Evolutionary conservation across 1,284 basidiomycete species (phyloP), one percentile per base, ranked within the genome.

Genomic region (Fomes fomentarius): DNA sequence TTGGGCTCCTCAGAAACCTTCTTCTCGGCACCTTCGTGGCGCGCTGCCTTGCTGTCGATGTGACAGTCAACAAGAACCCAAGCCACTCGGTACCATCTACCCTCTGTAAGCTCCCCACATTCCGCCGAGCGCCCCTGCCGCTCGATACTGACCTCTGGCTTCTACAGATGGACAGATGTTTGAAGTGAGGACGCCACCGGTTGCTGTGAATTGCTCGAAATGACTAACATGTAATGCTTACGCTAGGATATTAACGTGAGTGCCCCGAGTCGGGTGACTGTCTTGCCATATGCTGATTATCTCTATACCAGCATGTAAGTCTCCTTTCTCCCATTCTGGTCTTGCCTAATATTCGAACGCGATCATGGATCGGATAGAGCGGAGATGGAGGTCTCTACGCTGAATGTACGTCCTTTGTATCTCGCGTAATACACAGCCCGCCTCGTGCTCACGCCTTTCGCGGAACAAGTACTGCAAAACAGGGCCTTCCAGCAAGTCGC

Each of bases 381-480:
- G 74, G 74, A 26, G 74, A 76, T 58, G 74, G 74, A 17, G 75
- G 75, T 10, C 60, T 76, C 4, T 76, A 76, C 52, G 75, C 67
- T 8, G 73, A 74, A 62, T 35, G 72, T 73, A 44, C 26, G 71
- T 62, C 10, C 10, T 26, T 3, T 19, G 19, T n/a, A n/a, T 30
- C 35, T 31, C 30, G 34, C 5, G 24, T 22, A 28, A 15, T 31
- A 1, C 19, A 12, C 11, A 6, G 31, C 24, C 33, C 22, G 2
- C 21, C 15, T 22, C 22, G 19, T 58, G 19, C 22, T 44, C 24
- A 38, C 25, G 44, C 38, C 26, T 48, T 14, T 44, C 28, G 5
- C 21, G 47, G 33, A 24, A 41, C 19, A 52, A 74, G 72, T 76
- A 21, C 58, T 76, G 14, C 73, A 73, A 60, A 75, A 76, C 49